phyloP scores from a whole-genome alignment of 208 protist species.

The Trichomonas gallinae region DNA sequence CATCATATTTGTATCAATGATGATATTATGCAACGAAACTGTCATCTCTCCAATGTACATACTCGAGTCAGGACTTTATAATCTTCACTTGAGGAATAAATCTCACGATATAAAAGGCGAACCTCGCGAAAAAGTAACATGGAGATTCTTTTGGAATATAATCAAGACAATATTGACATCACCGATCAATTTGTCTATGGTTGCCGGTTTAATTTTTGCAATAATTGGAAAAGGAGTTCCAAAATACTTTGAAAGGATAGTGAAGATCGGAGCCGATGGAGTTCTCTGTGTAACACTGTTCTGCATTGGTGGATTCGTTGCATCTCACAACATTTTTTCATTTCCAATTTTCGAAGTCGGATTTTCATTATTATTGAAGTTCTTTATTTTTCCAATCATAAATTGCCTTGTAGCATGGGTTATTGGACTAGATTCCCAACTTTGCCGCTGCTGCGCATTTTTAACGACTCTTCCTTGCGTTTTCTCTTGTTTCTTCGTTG shows the following conservation, averaged over 20 bases:
- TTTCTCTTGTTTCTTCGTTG: neutral
- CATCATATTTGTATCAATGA: neutral
- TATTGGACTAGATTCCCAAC: neutral
- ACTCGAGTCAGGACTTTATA: neutral
- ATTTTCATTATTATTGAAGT: neutral
- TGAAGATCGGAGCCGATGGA: neutral
- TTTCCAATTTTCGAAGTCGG: neutral
- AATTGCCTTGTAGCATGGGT: neutral
- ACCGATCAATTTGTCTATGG: neutral
- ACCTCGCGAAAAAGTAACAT: neutral
- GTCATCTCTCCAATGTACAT: neutral
- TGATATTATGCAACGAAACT: neutral
- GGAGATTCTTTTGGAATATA: neutral
- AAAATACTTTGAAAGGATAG: neutral
- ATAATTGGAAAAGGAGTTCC: neutral
- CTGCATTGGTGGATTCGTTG: neutral
- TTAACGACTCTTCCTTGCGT: neutral
- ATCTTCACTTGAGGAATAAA: neutral
- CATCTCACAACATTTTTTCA: neutral
- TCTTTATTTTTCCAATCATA: neutral
- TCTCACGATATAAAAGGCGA: neutral
- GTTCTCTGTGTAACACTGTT: neutral
- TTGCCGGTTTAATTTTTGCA: neutral
- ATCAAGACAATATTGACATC: neutral
- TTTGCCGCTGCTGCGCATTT: neutral